Evolutionary conservation across 208 protist species (phyloP), one percentile per base, ranked within the genome.

Genomic region (Angomonas ambiguus): DNA sequence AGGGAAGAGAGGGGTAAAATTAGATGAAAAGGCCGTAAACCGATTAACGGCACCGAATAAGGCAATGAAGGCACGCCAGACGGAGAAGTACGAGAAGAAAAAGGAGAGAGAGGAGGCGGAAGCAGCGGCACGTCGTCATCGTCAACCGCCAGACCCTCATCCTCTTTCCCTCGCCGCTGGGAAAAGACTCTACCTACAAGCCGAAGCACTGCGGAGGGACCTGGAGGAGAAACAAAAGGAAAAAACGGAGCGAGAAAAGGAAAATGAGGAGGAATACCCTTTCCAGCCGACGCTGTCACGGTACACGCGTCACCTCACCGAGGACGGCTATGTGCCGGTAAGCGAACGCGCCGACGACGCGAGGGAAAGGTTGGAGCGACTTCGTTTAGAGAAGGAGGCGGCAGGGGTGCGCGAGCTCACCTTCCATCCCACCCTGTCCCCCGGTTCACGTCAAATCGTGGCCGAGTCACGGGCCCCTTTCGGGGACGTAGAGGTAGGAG

Each of bases 221-320:
- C 28, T 75, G 60, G 69, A 67, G 60, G 22, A 45, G 38, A 22
- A 71, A 62, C 71, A 65, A 56, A 61, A 65, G 20, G 62, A 80
- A 61, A 55, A 65, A 27, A 57, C n/a, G 30, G 48, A 74, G 62
- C 27, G 34, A 33, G 56, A 20, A 45, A 64, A 57, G 27, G 63
- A 76, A 62, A 56, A 72, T 38, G 73, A 72, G 20, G 67, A 79
- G 62, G 69, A 64, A 62, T 80, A 71, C 57, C 84, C 78, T 33
- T 94, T 94, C 63, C 64, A 71, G 51, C 88, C 88, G 10, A 68
- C 71, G 58, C 82, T 94, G 41, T 87, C 88, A 6, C 27, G 38
- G 8, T 73, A 79, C 41, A 79, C 88, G 1, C 70, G 72, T 18
- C 48, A 57, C 10, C 41, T 88, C 0, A 72, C 71, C 5, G 33